A percentile compares a stretch with the other conserved stretches of the same genome.
phyloP scores from a whole-genome alignment of 2,329 filamentous ascomycete species.

The Emergomyces pasteurianus region DNA sequence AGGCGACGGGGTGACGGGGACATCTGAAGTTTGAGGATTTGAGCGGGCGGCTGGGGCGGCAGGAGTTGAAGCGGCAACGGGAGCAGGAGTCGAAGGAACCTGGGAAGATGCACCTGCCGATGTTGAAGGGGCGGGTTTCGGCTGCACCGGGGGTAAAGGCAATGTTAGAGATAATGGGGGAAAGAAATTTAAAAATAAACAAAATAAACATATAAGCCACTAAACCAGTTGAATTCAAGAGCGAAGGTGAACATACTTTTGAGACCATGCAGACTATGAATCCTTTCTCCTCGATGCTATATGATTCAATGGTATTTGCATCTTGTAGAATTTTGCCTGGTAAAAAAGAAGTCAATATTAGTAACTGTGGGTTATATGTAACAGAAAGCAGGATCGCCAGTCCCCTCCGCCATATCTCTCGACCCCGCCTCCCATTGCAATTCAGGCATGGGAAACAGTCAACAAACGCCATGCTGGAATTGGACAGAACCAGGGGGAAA shows the following conservation, averaged over 20 bases:
- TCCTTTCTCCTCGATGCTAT: constrained; percentile 98
- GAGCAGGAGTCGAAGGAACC: constrained; percentile 22
- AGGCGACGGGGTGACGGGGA: constrained; percentile 11
- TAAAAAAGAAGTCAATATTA: not conserved
- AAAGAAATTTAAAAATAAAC: too few species aligned
- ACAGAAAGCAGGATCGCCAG: not conserved
- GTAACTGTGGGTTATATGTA: not conserved
- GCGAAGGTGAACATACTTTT: constrained; percentile 51
- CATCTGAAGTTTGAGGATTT: constrained; percentile 4
- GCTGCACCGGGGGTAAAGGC: constrained; percentile 35
- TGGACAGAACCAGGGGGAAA: not conserved
- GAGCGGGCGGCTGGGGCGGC: constrained; percentile 10
- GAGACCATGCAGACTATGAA: constrained; percentile 98
- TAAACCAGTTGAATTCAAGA: not conserved
- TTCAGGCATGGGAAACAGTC: not conserved
- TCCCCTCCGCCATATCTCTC: not conserved
- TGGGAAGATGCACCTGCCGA: constrained; percentile 21
- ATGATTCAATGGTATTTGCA: constrained; percentile 89
- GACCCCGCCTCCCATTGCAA: not conserved
- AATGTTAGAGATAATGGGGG: not conserved
- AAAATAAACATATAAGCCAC: not conserved
- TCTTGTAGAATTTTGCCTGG: constrained; percentile 96
- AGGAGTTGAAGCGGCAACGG: constrained; percentile 6
- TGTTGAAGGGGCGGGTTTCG: constrained; percentile 49
- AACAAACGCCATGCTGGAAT: not conserved